Conservation (phyloP, 805 yeast genomes). For the Barnettozyma pratensis region DNA sequence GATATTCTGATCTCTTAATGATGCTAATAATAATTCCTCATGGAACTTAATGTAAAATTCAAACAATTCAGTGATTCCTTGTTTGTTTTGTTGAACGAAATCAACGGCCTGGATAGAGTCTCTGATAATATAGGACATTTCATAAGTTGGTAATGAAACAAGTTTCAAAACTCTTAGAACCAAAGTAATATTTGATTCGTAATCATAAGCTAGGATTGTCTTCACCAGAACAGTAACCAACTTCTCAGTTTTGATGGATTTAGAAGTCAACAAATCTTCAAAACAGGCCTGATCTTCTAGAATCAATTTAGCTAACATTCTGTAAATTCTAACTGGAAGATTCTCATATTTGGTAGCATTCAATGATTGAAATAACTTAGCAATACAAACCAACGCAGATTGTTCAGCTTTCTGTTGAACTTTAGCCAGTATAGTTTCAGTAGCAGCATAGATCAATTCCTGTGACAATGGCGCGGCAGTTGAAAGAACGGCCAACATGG, state of each 20-base stretch:
- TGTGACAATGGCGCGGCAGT: constrained; percentile 63
- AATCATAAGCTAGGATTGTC: constrained; percentile 39
- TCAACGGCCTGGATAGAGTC: constrained; percentile 35
- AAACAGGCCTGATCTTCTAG: constrained; percentile 21
- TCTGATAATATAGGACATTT: constrained; percentile 31
- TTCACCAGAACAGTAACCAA: constrained; percentile 40
- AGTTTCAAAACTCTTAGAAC: constrained; percentile 33
- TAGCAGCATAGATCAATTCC: constrained; percentile 54
- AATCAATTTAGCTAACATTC: constrained; percentile 26
- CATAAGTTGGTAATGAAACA: constrained; percentile 30
- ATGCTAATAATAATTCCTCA: constrained; percentile 34
- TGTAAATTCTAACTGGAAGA: constrained; percentile 33
- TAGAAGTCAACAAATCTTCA: constrained; percentile 24
- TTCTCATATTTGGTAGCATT: constrained; percentile 37
- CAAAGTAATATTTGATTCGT: constrained; percentile 28
- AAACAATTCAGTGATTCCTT: constrained; percentile 33
- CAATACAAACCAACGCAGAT: constrained; percentile 42
- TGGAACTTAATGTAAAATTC: constrained; percentile 34
- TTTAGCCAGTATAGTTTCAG: constrained; percentile 48
- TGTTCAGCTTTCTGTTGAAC: constrained; percentile 35
- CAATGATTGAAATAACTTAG: constrained; percentile 44
- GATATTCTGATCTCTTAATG: constrained; percentile 31
- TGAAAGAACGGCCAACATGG: constrained; percentile 71
- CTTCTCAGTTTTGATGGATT: constrained; percentile 31
- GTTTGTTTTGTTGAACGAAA: constrained; percentile 31